phyloP scores from a whole-genome alignment of 1,139 yeast genomes.

The Nadsonia commutata region DNA sequence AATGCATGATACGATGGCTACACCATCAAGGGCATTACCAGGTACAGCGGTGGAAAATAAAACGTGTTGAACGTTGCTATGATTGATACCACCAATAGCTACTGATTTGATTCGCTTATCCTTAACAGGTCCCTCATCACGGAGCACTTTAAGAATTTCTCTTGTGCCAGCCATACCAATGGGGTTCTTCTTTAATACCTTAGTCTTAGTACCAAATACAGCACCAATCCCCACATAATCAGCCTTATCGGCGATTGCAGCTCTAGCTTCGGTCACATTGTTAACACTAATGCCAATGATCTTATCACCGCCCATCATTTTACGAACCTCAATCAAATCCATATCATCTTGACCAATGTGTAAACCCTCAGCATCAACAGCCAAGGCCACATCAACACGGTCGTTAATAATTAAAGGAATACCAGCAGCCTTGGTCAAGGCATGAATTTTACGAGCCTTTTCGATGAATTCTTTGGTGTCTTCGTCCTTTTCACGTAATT shows the following conservation, averaged over 20 bases:
- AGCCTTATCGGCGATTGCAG: constrained; percentile 41
- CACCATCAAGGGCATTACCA: constrained; percentile 46
- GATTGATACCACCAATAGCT: constrained; percentile 79
- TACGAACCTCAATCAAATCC: constrained; percentile 44
- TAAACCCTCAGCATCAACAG: constrained; percentile 81
- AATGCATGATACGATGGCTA: constrained; percentile 76
- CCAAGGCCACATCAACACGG: constrained; percentile 78
- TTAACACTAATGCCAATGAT: constrained; percentile 73
- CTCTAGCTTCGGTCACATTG: constrained; percentile 39
- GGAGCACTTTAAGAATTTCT: constrained; percentile 35
- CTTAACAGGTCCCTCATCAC: constrained; percentile 20
- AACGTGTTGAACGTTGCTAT: constrained; percentile 44
- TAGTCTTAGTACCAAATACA: constrained; percentile 61
- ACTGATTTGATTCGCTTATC: constrained; percentile 35
- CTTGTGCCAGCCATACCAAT: constrained; percentile 59
- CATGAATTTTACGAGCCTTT: constrained; percentile 47
- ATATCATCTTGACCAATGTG: constrained; percentile 94
- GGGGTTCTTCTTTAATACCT: constrained; percentile 36
- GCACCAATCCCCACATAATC: constrained; percentile 88
- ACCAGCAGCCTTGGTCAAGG: constrained; percentile 39
- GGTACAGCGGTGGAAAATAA: constrained; percentile 35
- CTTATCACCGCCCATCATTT: constrained; percentile 54
- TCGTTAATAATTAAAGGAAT: constrained; percentile 82
- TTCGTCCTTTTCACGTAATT: constrained; percentile 64
- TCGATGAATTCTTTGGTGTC: constrained; percentile 55